These are phyloP conservation scores for Candida anglica DNA, from an alignment of 805 yeast species.

Conservation along the genomic window DNA sequence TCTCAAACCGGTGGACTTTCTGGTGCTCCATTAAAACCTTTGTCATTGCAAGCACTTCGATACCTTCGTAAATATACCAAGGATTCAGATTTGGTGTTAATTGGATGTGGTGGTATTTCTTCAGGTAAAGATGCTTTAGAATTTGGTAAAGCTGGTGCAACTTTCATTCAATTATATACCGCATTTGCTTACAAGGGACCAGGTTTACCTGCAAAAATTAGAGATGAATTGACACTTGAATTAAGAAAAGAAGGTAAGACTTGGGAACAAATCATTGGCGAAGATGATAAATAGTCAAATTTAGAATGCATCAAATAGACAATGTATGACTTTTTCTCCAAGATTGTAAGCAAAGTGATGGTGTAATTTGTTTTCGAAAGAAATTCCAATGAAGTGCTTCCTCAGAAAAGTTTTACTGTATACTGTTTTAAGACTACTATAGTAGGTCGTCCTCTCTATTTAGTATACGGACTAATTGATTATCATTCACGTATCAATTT, in stretches of 20 bases:
- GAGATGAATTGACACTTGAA: conserved; percentile 40
- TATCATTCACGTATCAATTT: no score
- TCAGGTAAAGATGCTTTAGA: conserved; percentile 85
- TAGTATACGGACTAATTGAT: no score
- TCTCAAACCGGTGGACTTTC: conserved; percentile 82
- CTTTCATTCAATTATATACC: conserved; percentile 83
- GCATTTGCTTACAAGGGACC: conserved; percentile 93
- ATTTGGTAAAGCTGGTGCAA: conserved; percentile 90
- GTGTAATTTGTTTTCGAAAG: no score
- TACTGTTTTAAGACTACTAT: no score
- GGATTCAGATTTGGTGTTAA: conserved; percentile 64
- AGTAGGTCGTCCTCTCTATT: no score
- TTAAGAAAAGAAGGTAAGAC: conserved; percentile 71
- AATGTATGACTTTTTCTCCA: no score
- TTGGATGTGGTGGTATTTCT: conserved; percentile 96
- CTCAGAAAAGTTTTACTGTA: no score
- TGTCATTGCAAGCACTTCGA: conserved; percentile 66
- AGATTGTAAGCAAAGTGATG: no score
- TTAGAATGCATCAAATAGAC: no score
- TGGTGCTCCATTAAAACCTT: conserved; percentile 86
- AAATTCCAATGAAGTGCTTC: no score
- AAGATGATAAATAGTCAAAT: conserved; percentile 45
- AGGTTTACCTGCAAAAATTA: conserved; percentile 54
- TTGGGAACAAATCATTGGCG: conserved; percentile 78
- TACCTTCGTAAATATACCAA: conserved; percentile 73